Percentiles rank a stretch among this genome's conserved stretches.
These are phyloP conservation scores for Triticum urartu DNA, from an alignment of 176 grass and related monocot genomes.

Conservation along the genomic window DNA sequence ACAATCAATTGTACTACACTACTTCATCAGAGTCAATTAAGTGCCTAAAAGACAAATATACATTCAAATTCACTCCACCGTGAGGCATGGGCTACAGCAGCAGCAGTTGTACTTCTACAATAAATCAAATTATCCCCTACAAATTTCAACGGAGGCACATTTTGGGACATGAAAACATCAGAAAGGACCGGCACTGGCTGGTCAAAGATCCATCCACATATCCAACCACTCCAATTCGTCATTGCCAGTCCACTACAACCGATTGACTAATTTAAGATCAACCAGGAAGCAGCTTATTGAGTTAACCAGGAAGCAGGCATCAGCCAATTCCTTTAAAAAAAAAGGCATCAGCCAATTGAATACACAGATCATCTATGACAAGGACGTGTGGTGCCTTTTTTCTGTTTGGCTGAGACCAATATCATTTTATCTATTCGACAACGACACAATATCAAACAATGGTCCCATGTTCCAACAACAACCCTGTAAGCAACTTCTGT, in stretches of 20 bases:
- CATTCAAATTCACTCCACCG: neutral
- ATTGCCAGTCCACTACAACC: neutral
- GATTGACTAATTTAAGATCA: neutral
- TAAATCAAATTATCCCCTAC: neutral
- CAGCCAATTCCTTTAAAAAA: neutral
- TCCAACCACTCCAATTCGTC: neutral
- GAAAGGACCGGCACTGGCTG: neutral
- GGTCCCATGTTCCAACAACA: neutral
- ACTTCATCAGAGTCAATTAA: conserved; percentile 13
- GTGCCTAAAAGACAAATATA: neutral
- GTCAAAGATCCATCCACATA: conserved; percentile 12
- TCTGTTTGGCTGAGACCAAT: neutral
- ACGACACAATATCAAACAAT: conserved; percentile 1
- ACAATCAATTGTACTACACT: neutral
- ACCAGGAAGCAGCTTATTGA: neutral
- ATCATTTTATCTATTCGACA: neutral
- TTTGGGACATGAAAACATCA: neutral
- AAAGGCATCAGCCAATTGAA: neutral
- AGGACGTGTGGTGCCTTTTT: conserved; percentile 3
- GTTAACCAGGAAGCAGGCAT: neutral
- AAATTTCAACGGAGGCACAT: neutral
- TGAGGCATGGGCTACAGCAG: neutral
- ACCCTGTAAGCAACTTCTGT: neutral
- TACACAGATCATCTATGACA: conserved; percentile 18
- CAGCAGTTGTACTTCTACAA: conserved; percentile 3